Percentiles rank a stretch among this genome's conserved stretches.
Conservation (phyloP, 805 yeast genomes). For the Kodamaea hsintzibuensis region DNA sequence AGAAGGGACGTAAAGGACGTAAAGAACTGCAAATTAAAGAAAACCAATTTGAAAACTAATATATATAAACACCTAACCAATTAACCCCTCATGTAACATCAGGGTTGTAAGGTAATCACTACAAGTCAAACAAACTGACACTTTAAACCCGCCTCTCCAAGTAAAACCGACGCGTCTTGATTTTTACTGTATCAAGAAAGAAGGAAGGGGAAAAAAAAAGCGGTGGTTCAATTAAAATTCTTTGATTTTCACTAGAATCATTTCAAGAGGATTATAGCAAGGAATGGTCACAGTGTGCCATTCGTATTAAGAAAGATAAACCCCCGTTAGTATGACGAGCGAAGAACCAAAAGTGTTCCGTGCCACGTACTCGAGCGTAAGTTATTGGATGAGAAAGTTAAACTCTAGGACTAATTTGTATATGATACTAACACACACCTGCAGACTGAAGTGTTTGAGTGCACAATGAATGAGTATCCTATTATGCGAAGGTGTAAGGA, state of each 20-base stretch:
- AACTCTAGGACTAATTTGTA: neutral
- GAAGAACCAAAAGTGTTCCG: conserved; percentile 42
- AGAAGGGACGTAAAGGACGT: no score
- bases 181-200: conserved; percentile 1
- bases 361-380: conserved; percentile 47
- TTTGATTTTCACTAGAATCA: conserved; percentile 2
- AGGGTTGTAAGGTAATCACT: neutral
- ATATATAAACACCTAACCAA: no score
- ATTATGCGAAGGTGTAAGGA: conserved; percentile 89
- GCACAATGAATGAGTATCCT: conserved; percentile 64
- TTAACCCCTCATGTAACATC: no score
- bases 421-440: conserved; percentile 10
- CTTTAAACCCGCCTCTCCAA: neutral
- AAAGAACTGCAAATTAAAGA: neutral
- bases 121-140: neutral
- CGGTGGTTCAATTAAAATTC: neutral
- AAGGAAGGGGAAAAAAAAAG: neutral
- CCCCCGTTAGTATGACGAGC: conserved; percentile 22
- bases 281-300: conserved; percentile 3
- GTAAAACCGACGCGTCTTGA: neutral
- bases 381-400: conserved; percentile 18
- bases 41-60: neutral
- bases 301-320: neutral
- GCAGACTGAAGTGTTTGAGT: conserved; percentile 69
- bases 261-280: neutral